Percentiles rank a stretch among this genome's conserved stretches.
Evolutionary conservation across 352 stramenopile species (phyloP).

Genomic region (Pilasporangium apinafurcum): DNA sequence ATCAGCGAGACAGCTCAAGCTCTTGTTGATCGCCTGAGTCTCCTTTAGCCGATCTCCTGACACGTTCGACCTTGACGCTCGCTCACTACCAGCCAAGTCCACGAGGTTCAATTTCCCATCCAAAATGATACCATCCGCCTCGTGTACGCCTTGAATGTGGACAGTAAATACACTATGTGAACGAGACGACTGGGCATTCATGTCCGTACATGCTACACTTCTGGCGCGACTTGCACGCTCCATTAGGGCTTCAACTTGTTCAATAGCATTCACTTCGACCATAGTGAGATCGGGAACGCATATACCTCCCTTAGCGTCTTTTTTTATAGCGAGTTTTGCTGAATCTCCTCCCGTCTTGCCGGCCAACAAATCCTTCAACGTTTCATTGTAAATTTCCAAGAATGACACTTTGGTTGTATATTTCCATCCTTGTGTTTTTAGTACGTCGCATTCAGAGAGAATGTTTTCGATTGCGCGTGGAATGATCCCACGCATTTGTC

Average conservation of each 20-base stretch:
- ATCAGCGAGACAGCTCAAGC: slow-evolving; percentile 96
- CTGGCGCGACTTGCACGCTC: slow-evolving; percentile 56
- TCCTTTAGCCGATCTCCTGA: slow-evolving; percentile 94
- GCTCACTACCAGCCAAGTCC: slow-evolving; percentile 76
- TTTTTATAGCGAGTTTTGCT: slow-evolving; percentile 67
- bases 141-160: slow-evolving; percentile 77
- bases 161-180: slow-evolving; percentile 82
- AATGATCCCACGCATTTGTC: slow-evolving; percentile 96
- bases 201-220: slow-evolving; percentile 90
- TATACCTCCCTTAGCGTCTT: slow-evolving; percentile 57
- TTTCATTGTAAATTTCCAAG: slow-evolving; percentile 99
- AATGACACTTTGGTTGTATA: slow-evolving; percentile 97
- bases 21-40: slow-evolving; percentile 99
- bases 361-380: slow-evolving; percentile 94
- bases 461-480: slow-evolving; percentile 97
- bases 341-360: slow-evolving; percentile 43
- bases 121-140: slow-evolving; percentile 53
- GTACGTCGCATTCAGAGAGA: slow-evolving; percentile 42
- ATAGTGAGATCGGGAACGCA: slow-evolving; percentile 58
- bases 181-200: slow-evolving; percentile 85
- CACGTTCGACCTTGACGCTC: slow-evolving; percentile 79
- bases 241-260: slow-evolving; percentile 76
- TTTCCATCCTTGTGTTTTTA: slow-evolving; percentile 86
- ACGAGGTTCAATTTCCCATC: slow-evolving; percentile 75
- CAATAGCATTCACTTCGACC: slow-evolving; percentile 37